phyloP scores from a whole-genome alignment of 208 protist species.

The Leishmania lainsoni region DNA sequence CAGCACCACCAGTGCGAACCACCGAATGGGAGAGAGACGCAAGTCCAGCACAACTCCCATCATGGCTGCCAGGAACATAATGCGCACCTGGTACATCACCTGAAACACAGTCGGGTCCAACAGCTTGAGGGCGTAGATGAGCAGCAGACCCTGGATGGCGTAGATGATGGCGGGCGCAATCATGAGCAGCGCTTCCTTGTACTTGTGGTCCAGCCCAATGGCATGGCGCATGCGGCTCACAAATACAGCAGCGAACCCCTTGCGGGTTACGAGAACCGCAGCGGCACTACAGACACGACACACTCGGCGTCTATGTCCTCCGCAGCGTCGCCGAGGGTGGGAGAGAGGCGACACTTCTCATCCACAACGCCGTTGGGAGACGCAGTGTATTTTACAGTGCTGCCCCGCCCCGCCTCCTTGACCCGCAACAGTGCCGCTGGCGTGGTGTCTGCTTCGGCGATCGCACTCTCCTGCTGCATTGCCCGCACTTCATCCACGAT shows the following conservation, averaged over 20 bases:
- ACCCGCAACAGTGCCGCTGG: not conserved
- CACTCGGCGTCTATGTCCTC: not conserved
- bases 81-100: constrained; percentile 63
- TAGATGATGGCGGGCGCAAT: constrained; percentile 58
- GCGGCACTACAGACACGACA: not conserved
- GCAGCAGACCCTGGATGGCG: constrained; percentile 53
- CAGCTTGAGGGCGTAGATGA: constrained; percentile 46
- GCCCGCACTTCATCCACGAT: constrained; percentile 8
- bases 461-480: not conserved
- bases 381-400: not conserved
- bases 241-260: not conserved
- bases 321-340: not conserved
- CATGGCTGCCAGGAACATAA: constrained; percentile 56
- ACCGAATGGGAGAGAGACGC: constrained; percentile 45
- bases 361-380: not conserved
- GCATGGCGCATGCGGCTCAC: constrained; percentile 21
- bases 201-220: constrained; percentile 20
- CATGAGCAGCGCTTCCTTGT: constrained; percentile 46
- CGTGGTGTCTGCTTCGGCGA: not conserved
- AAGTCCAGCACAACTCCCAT: constrained; percentile 32
- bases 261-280: not conserved
- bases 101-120: constrained; percentile 68
- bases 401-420: not conserved
- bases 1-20: constrained; percentile 47
- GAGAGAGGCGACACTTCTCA: not conserved